Conservation (phyloP, 352 stramenopile species). For the Globisporangium nunn region DNA sequence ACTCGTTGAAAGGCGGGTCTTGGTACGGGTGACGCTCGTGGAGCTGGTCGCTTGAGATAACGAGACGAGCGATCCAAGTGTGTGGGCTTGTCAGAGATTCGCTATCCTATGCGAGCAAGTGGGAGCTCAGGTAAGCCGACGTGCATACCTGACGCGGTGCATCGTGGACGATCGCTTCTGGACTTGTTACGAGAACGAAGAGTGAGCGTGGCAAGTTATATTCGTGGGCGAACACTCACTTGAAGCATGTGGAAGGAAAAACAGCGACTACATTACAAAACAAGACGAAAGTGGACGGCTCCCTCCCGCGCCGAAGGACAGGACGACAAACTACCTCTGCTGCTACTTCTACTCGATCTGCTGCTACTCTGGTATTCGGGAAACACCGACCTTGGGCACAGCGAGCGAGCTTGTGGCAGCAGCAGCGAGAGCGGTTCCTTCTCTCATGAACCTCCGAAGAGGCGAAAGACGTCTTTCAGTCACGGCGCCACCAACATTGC, state of each 20-base stretch:
- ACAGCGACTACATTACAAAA: no score
- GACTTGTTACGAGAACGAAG: neutral
- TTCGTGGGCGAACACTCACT: no score
- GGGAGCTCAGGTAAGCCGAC: neutral
- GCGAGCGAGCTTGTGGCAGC: neutral
- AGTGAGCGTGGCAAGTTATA: neutral
- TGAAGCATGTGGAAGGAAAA: no score
- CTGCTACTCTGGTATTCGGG: neutral
- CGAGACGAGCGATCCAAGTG: neutral
- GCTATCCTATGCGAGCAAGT: neutral
- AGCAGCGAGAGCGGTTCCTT: constrained; percentile 16
- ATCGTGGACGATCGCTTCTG: constrained; percentile 15
- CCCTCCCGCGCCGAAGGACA: neutral
- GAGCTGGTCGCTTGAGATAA: constrained; percentile 38
- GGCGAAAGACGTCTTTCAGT: constrained; percentile 69
- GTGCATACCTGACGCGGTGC: constrained; percentile 46
- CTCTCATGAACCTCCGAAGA: constrained; percentile 59
- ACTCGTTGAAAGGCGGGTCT: constrained; percentile 47
- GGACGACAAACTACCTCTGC: neutral
- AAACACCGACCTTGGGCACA: neutral
- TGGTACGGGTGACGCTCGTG: constrained; percentile 50
- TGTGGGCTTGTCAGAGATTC: neutral
- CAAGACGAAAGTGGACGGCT: no score
- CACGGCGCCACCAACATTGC: constrained; percentile 73
- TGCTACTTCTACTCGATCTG: no score